phyloP scores from a whole-genome alignment of 306 rosid genomes.

The Pachyrhizus erosus region DNA sequence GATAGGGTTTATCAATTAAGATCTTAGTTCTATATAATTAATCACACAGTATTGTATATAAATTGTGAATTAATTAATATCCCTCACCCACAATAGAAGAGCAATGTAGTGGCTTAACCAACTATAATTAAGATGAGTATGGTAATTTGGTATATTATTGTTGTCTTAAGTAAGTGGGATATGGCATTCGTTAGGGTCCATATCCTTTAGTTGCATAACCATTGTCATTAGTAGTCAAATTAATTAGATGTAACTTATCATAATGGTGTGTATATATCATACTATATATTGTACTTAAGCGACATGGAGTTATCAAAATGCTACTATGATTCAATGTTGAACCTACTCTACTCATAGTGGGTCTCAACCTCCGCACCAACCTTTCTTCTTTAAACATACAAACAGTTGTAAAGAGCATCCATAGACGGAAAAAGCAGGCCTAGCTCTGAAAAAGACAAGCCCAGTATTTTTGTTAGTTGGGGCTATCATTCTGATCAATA shows the following conservation, averaged over 20 bases:
- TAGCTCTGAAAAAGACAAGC: conserved; percentile 21
- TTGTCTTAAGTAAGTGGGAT: conserved; percentile 13
- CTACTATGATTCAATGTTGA: neutral
- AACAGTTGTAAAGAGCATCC: conserved; percentile 27
- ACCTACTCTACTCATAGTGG: neutral
- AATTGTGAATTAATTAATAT: neutral
- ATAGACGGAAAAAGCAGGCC: conserved; percentile 18
- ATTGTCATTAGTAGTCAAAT: neutral
- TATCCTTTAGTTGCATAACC: neutral
- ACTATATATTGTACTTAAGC: neutral
- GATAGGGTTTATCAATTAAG: neutral
- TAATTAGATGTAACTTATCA: neutral
- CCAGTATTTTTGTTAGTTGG: conserved; percentile 1
- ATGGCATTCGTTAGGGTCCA: neutral
- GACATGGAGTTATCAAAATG: neutral
- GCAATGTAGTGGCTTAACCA: no score
- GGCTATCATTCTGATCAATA: neutral
- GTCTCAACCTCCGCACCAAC: conserved; percentile 37
- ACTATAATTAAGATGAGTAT: neutral
- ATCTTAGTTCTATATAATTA: neutral
- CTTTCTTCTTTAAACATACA: conserved; percentile 25
- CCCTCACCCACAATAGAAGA: no score
- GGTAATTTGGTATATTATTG: neutral
- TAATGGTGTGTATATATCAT: neutral
- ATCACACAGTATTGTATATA: neutral